phyloP scores from a whole-genome alignment of 345 rosid species.

The Linum usitatissimum region DNA sequence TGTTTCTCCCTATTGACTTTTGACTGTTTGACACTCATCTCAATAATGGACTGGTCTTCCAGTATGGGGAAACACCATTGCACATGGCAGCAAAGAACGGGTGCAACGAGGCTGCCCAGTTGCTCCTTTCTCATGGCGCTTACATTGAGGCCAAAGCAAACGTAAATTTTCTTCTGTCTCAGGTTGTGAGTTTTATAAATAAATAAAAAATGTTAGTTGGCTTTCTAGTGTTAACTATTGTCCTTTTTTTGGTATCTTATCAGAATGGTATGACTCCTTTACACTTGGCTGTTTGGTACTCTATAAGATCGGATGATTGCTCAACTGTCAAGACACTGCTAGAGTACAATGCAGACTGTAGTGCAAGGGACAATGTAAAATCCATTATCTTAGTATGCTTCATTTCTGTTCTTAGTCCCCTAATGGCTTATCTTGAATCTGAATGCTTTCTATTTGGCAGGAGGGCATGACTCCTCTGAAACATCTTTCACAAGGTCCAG shows the following conservation, averaged over 20 bases:
- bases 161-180: conserved; percentile 22
- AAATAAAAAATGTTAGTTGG: neutral
- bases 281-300: conserved; percentile 96
- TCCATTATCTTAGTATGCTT: neutral
- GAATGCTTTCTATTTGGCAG: conserved; percentile 29
- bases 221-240: conserved; percentile 9
- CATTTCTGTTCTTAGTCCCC: conserved; percentile 1
- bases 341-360: conserved; percentile 78
- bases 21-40: conserved; percentile 1
- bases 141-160: conserved; percentile 81
- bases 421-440: neutral
- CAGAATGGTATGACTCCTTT: conserved; percentile 99
- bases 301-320: conserved; percentile 63
- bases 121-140: conserved; percentile 86
- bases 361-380: conserved; percentile 72
- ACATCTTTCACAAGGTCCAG: conserved; percentile 75
- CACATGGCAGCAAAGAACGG: conserved; percentile 99
- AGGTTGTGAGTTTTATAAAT: conserved; percentile 1
- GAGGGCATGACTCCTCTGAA: conserved; percentile 89
- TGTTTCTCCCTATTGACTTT: conserved; percentile 5
- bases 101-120: conserved; percentile 60
- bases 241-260: conserved; percentile 4
- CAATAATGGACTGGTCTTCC: conserved; percentile 11
- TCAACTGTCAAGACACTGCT: conserved; percentile 77
- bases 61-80: conserved; percentile 99